Base-by-base conservation (phyloP, 177 flowering plant genomes). In the Vitis hybrid region DNA sequence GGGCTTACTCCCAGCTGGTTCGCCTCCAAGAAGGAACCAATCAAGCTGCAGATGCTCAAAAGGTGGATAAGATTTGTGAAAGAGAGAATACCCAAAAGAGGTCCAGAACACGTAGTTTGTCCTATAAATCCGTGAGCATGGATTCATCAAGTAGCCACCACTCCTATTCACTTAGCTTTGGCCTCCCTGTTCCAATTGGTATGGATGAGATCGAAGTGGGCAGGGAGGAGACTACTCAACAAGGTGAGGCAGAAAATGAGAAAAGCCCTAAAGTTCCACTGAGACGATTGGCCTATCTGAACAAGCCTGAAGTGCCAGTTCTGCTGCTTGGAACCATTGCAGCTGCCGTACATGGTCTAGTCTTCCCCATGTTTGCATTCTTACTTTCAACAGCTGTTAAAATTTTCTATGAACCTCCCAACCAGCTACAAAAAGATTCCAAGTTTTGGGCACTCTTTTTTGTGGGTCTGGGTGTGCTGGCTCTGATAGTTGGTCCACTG, bases 1-100 rank as follows among this genome's bases (percentile, higher is more conserved):
- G 97, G 5, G 84, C 86, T 16, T 90, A 90, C 78, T 79, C 87
- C 10, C 91, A 87, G 70, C 82, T 89, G 8, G 60, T 88, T 26
- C 80, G 68, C 15, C 75, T 87, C 53, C 95, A 90, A 79, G 83
- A 79, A 70, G 84, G 84, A 26, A 59, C 68, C 10, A 71, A 77
- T 3, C 69, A 70, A 31, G 29, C 11, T 8, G 75, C 81, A 56
- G 67, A 73, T 1, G 39, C 56, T 8, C 29, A 10, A 48, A 50
- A 49, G 16, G 49, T 13, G 15, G 68, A 68, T 9, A 16, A 56
- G 1, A 65, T 60, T 31, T 50, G 58, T 9, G 76, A 72, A 21
- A 10, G 70, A 6, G 83, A 77, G 10, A 70, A 39, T 53, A 10
- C 60, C 18, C 12, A 69, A 39, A 16, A 31, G 52, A 70, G 76